Percentiles rank a stretch among this genome's conserved stretches.
Conservation (phyloP, 768 basidiomycete species). For the Kwoniella newhampshirensis region DNA sequence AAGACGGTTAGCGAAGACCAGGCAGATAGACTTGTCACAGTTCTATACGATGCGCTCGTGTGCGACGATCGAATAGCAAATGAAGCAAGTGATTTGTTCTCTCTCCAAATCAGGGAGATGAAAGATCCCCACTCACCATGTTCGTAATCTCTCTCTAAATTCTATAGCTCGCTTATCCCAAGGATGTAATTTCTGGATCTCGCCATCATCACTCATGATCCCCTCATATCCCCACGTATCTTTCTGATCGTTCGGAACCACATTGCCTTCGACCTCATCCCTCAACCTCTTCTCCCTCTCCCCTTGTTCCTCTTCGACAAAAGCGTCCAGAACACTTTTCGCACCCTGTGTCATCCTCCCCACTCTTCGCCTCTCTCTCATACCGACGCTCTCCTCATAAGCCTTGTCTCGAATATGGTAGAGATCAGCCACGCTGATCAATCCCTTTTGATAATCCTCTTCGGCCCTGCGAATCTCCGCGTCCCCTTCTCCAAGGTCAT, state of each 20-base stretch:
- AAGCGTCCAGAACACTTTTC: slow-evolving; percentile 24
- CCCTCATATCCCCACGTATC: slow-evolving; percentile 28
- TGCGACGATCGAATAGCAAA: too few species aligned
- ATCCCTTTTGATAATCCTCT: slow-evolving; percentile 13
- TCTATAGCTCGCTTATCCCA: slow-evolving; percentile 47
- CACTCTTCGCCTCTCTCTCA: slow-evolving; percentile 25
- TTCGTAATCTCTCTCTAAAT: slow-evolving; percentile 50
- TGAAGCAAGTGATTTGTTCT: not conserved
- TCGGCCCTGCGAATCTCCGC: slow-evolving; percentile 11
- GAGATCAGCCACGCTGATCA: slow-evolving; percentile 14
- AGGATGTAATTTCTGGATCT: slow-evolving; percentile 29
- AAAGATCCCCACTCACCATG: slow-evolving; percentile 45
- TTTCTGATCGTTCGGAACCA: slow-evolving; percentile 20
- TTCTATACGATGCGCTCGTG: too few species aligned
- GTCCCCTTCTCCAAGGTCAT: slow-evolving; percentile 1
- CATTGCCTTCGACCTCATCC: slow-evolving; percentile 33
- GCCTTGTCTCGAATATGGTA: slow-evolving; percentile 27
- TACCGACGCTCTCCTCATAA: slow-evolving; percentile 34
- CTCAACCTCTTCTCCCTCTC: slow-evolving; percentile 37
- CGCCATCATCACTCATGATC: slow-evolving; percentile 26
- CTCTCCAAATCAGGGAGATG: too few species aligned
- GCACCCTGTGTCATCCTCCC: slow-evolving; percentile 33
- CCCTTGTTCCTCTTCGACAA: slow-evolving; percentile 34
- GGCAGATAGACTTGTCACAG: not conserved
- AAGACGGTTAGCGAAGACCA: not conserved